These are phyloP conservation scores for Arthrobotrys iridis DNA, from an alignment of 2,329 filamentous ascomycete species.

Conservation along the genomic window DNA sequence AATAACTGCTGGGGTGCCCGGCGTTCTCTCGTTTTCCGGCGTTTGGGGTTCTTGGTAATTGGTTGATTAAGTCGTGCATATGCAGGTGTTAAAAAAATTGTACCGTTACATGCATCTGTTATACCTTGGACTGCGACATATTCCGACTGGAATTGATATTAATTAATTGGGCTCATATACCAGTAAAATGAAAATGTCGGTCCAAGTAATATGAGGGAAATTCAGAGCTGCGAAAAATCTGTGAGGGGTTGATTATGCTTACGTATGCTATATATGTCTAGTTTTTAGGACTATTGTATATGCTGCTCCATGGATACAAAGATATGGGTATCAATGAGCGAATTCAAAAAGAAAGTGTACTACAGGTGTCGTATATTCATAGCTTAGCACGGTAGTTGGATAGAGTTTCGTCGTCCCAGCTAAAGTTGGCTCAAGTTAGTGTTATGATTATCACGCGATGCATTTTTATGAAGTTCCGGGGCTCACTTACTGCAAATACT, in stretches of 20 bases:
- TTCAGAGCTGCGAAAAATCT: background rate
- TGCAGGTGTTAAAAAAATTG: background rate
- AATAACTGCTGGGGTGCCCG: background rate
- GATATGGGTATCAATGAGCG: background rate
- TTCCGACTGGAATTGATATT: conserved; percentile 5
- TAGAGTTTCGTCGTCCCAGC: conserved; percentile 28
- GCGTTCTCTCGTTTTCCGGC: background rate
- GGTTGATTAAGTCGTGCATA: background rate
- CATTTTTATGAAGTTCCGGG: background rate
- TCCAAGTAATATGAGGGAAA: background rate
- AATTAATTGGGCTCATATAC: background rate
- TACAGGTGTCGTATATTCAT: background rate
- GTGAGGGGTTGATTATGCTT: too few species aligned
- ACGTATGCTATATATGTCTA: background rate
- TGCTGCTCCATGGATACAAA: background rate
- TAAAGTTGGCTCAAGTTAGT: background rate
- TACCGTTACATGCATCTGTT: conserved; percentile 6
- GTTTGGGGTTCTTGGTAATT: background rate
- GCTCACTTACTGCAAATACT: conserved; percentile 31
- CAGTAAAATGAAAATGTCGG: background rate
- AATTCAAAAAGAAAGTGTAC: background rate
- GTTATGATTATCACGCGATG: background rate
- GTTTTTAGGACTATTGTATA: too few species aligned
- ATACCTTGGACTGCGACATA: background rate
- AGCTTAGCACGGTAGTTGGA: background rate